Conservation (phyloP, 2,329 filamentous ascomycete genomes). For the Phialophora chinensis region DNA sequence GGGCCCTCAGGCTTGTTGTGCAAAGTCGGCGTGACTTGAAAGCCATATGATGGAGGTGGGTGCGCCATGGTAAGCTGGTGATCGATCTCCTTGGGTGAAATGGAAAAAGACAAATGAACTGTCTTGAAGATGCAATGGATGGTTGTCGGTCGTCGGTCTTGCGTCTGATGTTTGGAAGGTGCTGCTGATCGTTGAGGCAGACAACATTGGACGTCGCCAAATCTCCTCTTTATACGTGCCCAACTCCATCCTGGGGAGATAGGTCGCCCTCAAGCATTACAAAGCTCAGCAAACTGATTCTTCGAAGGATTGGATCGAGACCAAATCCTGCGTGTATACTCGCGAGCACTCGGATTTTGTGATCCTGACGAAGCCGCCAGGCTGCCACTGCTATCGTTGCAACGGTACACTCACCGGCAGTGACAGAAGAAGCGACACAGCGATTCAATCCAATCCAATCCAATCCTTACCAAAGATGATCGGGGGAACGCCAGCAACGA, state of each 20-base stretch:
- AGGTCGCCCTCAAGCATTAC: too few relatives aligned
- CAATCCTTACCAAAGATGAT: too few relatives aligned
- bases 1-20: slow-evolving; percentile 18
- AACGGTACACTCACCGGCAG: not conserved
- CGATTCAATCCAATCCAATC: too few relatives aligned
- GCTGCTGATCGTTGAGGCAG: not conserved
- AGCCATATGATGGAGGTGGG: slow-evolving; percentile 11
- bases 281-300: too few relatives aligned
- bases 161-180: not conserved
- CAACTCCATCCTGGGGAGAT: not conserved
- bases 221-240: not conserved
- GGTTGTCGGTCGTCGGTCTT: not conserved
- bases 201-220: not conserved
- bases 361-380: not conserved
- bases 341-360: not conserved
- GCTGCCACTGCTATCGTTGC: not conserved
- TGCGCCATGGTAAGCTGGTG: slow-evolving; percentile 7
- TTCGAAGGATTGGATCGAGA: too few relatives aligned
- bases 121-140: too few relatives aligned
- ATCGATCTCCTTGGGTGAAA: not conserved
- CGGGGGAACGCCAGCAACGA: too few relatives aligned
- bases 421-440: not conserved
- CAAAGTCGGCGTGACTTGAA: slow-evolving; percentile 8
- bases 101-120: not conserved
- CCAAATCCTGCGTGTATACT: too few relatives aligned